These are phyloP conservation scores for Yarrowia yakushimensis DNA, from an alignment of 805 yeast genomes.

Conservation along the genomic window DNA sequence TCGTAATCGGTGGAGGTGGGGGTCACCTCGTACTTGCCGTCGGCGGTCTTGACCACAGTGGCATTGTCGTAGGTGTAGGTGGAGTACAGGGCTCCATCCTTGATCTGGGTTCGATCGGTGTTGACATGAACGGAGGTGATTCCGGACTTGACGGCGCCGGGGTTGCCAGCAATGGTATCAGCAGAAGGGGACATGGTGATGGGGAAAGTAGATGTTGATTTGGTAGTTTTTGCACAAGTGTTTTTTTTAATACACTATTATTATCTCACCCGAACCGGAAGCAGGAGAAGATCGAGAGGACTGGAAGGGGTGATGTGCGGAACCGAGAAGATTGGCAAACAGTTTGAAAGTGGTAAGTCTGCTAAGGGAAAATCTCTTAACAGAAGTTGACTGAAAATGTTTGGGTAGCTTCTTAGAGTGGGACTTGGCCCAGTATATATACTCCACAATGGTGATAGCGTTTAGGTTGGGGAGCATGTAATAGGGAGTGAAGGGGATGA, in stretches of 20 bases:
- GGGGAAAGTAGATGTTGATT: conserved; percentile 11
- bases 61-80: conserved; percentile 73
- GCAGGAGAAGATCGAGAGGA: conserved; percentile 41
- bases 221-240: conserved; percentile 15
- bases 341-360: conserved; percentile 33
- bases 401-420: not conserved
- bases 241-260: conserved; percentile 28
- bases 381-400: conserved; percentile 4
- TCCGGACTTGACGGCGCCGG: conserved; percentile 40
- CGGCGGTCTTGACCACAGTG: conserved; percentile 50
- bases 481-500: too few relatives aligned
- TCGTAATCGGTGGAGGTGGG: conserved; percentile 73
- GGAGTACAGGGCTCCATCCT: conserved; percentile 49
- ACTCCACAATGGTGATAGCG: not conserved
- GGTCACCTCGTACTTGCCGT: conserved; percentile 58
- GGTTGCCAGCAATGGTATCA: conserved; percentile 33
- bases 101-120: conserved; percentile 51
- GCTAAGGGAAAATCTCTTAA: conserved; percentile 19
- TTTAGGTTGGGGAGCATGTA: conserved; percentile 1
- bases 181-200: conserved; percentile 35
- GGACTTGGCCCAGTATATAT: not conserved
- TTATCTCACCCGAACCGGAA: conserved; percentile 43
- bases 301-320: conserved; percentile 45
- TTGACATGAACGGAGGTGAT: conserved; percentile 50
- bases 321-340: conserved; percentile 43